Conservation (phyloP, 1,284 basidiomycete species). For the Ganoderma sinense region DNA sequence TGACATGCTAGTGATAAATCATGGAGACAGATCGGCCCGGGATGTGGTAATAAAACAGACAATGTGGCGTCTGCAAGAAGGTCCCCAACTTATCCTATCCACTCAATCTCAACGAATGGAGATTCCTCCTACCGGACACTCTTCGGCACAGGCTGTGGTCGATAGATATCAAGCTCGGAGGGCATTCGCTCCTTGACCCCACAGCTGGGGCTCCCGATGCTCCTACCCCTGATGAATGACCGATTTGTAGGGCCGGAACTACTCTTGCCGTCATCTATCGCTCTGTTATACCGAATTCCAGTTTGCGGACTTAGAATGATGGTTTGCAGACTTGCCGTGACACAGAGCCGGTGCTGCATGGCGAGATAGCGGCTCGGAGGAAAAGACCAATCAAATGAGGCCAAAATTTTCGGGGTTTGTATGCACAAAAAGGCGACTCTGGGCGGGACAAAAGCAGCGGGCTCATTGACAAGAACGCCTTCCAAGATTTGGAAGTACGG, state of each 20-base stretch:
- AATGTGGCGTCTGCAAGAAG: not conserved
- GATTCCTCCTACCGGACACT: not conserved
- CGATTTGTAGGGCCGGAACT: not conserved
- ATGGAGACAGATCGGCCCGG: not conserved
- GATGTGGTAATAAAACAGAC: not conserved
- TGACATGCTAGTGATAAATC: not conserved
- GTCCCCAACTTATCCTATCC: not conserved
- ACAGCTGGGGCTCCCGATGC: not conserved
- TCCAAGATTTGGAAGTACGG: not conserved
- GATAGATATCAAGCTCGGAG: not conserved
- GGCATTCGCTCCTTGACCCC: not conserved
- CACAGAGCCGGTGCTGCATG: not conserved
- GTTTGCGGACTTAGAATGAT: not conserved
- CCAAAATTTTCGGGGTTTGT: not conserved
- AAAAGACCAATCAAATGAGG: not conserved
- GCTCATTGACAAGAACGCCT: not conserved
- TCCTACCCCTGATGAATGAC: not conserved
- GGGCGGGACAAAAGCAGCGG: not conserved
- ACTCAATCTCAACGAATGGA: not conserved
- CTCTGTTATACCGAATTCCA: not conserved
- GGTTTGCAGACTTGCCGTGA: not conserved
- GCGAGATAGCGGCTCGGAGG: not conserved
- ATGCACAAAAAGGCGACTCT: not conserved
- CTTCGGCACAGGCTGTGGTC: not conserved
- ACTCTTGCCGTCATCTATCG: not conserved